Evolutionary conservation across 306 rosid species (phyloP), one percentile per base, ranked within the genome.

Genomic region (Trifolium dubium): DNA sequence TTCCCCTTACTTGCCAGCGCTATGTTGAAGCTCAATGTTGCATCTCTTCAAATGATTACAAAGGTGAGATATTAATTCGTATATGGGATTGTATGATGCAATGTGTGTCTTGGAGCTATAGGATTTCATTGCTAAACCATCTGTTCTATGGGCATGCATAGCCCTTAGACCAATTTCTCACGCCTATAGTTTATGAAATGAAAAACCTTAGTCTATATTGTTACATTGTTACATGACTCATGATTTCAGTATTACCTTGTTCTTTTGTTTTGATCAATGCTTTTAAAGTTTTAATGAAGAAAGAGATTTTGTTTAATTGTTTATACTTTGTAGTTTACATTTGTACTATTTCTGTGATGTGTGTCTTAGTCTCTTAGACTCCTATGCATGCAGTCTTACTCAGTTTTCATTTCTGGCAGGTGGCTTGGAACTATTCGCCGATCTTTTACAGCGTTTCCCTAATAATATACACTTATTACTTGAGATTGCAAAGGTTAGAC

Each of bases 21-120:
- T 95, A 95, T 74, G 96, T 92, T 67, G 99, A 95, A 86, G 98
- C 98, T 80, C 99, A 92, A 63, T 95, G 99, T 80, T 90, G 89
- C 77, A 73, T 95, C 56, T 92, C 97, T 67, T 85, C 93, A 73
- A 95, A 95, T 77, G 97, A 92, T 83, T 95, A 92, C 80, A 95
- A 87, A 87, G 99, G 99, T 95, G 83, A 84, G 80, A 15, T 78
- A 44, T 75, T 67, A 18, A 28, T 40, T 81, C 55, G 54, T 64
- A 63, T 63, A 47, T 7, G 68, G 62, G 56, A 39, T 67, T 61
- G 49, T 72, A 14, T 69, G 50, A 41, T 71, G 61, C 68, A 37
- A 60, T 44, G 54, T 15, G 18, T 14, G 19, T 32, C 30, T 71
- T 59, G 40, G 71, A 78, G 49, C 51, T 67, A 49, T 59, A 74